Base-by-base conservation (phyloP, 2,329 filamentous ascomycete species). In the Sclerotinia minor region DNA sequence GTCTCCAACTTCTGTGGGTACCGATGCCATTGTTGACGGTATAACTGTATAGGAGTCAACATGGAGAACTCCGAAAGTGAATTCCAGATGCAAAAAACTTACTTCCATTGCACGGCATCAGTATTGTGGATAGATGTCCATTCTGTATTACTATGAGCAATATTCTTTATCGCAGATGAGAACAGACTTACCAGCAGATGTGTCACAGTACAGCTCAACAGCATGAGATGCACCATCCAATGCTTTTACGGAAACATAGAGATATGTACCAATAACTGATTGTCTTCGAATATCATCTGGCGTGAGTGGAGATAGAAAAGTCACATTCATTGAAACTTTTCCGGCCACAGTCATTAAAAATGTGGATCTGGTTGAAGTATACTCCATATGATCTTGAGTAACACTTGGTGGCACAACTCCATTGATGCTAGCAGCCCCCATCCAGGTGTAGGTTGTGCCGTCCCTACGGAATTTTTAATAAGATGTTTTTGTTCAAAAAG, bases 141-240 rank as follows among this genome's bases (percentile, higher is more conserved):
- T 82, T 94, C 90, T 92, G 70, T 15, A 15, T 11, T 15, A 32
- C 24, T 24, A 19, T 72, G 15, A 64, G 15, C 41, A 64, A n/a
- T n/a, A 2, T n/a, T 7, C 13, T 19, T 4, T 17, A 32, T 7
- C 13, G 7, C 11, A 35, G 26, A 15, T 38, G 4, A 47, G 19
- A 55, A 19, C 1, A 55, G 55, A 76, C 83, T 75, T 77, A 89
- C 87, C 87, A 66, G 86, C 88, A 64, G 89, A 88, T 57, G 91
- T 87, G 73, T 93, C 91, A 26, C 88, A 83, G 75, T 94, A 93
- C 7, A 93, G 74, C 75, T 92, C 85, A 2, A 92, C 87, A 54
- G 84, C 79, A 76, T 93, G 90, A 0, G 80, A 74, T 3, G 76
- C 76, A 17, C 87, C 87, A 76, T 93, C 90, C 3, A 85, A 74